Conservation (phyloP, 768 basidiomycete species). For the Tulasnella sp. region DNA sequence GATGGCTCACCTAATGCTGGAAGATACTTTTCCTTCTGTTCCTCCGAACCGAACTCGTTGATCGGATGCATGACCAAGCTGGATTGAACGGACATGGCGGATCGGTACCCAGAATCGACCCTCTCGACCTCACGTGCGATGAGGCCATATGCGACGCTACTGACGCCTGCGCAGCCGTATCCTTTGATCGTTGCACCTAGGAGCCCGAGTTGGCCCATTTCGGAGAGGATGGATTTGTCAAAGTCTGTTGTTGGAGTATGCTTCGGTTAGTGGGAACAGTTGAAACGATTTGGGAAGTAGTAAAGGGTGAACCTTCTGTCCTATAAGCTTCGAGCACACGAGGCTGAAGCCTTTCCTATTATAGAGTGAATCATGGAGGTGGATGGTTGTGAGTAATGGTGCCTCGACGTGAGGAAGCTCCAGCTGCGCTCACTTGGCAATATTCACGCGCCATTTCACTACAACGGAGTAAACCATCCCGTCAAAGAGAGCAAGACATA, state of each 20-base stretch:
- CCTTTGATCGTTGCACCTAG: conserved; percentile 88
- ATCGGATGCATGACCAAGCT: conserved; percentile 96
- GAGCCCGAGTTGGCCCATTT: conserved; percentile 88
- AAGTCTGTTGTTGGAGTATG: conserved; percentile 65
- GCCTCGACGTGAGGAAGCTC: not conserved
- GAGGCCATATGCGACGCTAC: conserved; percentile 86
- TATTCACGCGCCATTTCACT: conserved; percentile 74
- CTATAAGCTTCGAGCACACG: conserved; percentile 82
- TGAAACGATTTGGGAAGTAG: not conserved
- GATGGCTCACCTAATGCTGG: conserved; percentile 57
- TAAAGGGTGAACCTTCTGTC: conserved; percentile 54
- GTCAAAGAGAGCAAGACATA: not conserved
- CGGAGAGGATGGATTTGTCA: conserved; percentile 60
- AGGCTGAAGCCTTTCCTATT: conserved; percentile 71
- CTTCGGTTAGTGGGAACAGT: not conserved
- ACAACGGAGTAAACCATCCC: conserved; percentile 12
- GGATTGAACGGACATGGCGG: conserved; percentile 88
- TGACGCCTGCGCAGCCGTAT: conserved; percentile 88
- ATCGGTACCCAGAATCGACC: conserved; percentile 93
- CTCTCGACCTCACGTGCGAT: conserved; percentile 93
- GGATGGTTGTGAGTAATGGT: not conserved
- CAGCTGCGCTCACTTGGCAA: conserved; percentile 49
- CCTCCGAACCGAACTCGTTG: conserved; percentile 76
- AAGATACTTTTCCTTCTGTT: conserved; percentile 84
- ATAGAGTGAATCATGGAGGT: no score